Conservation (phyloP, 1,284 basidiomycete species). For the Amylostereum chailletii region DNA sequence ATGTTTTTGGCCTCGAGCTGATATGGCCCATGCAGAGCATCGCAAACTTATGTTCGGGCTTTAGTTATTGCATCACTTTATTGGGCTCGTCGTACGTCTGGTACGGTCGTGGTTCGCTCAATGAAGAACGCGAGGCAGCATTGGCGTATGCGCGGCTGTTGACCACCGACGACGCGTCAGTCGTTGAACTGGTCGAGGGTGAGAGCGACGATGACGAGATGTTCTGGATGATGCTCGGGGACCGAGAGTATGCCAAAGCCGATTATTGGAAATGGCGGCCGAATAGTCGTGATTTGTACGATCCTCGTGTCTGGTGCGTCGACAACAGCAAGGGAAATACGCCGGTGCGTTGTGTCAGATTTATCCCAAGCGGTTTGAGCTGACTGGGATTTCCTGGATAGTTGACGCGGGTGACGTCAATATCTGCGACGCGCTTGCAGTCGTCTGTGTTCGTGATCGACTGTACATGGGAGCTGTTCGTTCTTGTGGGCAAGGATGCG, state of each 20-base stretch:
- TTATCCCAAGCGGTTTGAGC: slow-evolving; percentile 13
- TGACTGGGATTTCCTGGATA: background rate
- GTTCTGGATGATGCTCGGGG: slow-evolving; percentile 77
- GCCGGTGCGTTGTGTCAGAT: slow-evolving; percentile 24
- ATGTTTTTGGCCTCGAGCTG: slow-evolving; percentile 2
- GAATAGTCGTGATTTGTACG: slow-evolving; percentile 27
- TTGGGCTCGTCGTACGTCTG: slow-evolving; percentile 68
- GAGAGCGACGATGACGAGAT: slow-evolving; percentile 59
- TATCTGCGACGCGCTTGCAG: slow-evolving; percentile 14
- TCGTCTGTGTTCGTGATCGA: slow-evolving; percentile 55
- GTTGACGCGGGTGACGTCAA: slow-evolving; percentile 4
- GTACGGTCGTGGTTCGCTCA: slow-evolving; percentile 62
- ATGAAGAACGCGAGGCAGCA: slow-evolving; percentile 50
- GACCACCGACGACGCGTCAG: slow-evolving; percentile 24
- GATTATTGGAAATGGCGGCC: slow-evolving; percentile 72
- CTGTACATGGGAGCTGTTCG: slow-evolving; percentile 69
- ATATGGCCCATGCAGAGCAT: slow-evolving; percentile 34
- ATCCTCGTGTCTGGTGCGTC: slow-evolving; percentile 47
- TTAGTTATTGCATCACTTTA: slow-evolving; percentile 66
- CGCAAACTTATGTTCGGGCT: slow-evolving; percentile 69
- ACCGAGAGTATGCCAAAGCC: slow-evolving; percentile 62
- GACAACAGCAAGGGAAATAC: slow-evolving; percentile 26
- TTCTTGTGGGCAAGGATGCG: slow-evolving; percentile 61
- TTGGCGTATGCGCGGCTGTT: slow-evolving; percentile 48
- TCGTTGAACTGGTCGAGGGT: slow-evolving; percentile 54